Base-by-base conservation (phyloP, 1,284 basidiomycete genomes). In the Sutorius eximius region DNA sequence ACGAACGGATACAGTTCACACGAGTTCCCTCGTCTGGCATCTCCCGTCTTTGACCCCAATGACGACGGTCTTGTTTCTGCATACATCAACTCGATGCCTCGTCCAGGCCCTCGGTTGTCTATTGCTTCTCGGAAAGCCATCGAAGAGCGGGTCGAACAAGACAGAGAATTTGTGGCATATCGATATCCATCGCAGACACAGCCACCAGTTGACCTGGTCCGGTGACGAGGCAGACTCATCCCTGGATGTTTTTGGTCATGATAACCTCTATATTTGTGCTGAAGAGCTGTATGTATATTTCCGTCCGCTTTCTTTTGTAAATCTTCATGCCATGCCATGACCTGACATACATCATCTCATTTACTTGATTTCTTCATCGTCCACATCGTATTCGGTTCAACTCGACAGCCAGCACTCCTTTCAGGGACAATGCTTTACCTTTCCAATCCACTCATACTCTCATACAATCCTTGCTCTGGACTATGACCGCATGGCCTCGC, bases 101-200 rank as follows among this genome's bases (percentile, higher is more conserved):
- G 79, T 30, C 74, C 65, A 9, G 70, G 68, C 15, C 73, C 77
- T 55, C 76, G 85, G 49, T 75, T 85, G 77, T 86, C 84, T 36
- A 73, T 83, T 20, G 75, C 77, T n/a, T 83, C 85, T 20, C 78
- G 84, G 51, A 88, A 83, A 73, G 83, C 82, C 47, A 75, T 89
- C 52, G 87, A 89, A 61, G 82, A 86, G 59, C 76, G 89, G n/a
- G 88, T 92, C 29, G 79, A 86, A 29, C 90, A 89, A 71, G 88
- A 90, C 66, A 72, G 82, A 3, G 86, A 91, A 29, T 91, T 92
- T 65, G 84, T 91, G 56, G 88, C 89, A 3, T 91, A 91, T 69
- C 82, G 89, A 37, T 92, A 92, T 70, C 90, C 90, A 10, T 90
- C 87, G 13, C 82, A 79, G 57, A 85, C 87, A 59, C 83, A 87